Conservation (phyloP, 495 filamentous ascomycete genomes). For the Penicillium manginii region DNA sequence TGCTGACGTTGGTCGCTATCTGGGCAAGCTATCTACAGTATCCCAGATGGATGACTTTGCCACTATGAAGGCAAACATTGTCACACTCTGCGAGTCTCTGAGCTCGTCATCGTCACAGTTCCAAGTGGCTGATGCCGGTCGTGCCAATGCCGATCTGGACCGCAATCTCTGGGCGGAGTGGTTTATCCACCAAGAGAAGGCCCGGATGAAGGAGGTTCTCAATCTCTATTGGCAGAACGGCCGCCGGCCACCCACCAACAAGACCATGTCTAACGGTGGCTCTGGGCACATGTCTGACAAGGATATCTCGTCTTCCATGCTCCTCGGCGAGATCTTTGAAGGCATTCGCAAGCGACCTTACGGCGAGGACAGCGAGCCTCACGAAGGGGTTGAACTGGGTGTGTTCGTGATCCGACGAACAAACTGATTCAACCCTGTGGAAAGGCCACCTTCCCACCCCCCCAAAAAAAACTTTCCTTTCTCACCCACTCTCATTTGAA, state of each 20-base stretch:
- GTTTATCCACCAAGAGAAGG: constrained; percentile 72
- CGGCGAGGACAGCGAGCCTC: constrained; percentile 45
- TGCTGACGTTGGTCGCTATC: constrained; percentile 57
- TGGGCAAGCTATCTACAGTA: constrained; percentile 63
- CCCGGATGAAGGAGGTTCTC: constrained; percentile 64
- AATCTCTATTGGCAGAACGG: constrained; percentile 60
- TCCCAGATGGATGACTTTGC: constrained; percentile 62
- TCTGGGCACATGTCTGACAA: constrained; percentile 40
- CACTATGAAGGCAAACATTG: constrained; percentile 54
- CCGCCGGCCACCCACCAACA: constrained; percentile 44
- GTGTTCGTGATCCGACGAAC: constrained; percentile 64
- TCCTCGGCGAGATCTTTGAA: constrained; percentile 67
- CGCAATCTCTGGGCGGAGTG: constrained; percentile 68
- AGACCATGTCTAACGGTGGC: constrained; percentile 35
- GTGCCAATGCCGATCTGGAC: constrained; percentile 56
- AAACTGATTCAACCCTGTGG: constrained; percentile 26
- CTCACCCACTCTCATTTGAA: constrained; percentile 18
- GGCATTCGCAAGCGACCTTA: constrained; percentile 58
- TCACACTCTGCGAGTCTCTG: constrained; percentile 49
- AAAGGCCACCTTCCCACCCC: neutral
- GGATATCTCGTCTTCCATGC: constrained; percentile 54
- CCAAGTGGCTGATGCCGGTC: constrained; percentile 54
- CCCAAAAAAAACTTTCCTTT: constrained; percentile 14
- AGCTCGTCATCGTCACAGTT: constrained; percentile 50
- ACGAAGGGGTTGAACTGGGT: constrained; percentile 61